These are phyloP conservation scores for Hemerocallis citrina DNA, from an alignment of 106 monocot genomes.

Conservation along the genomic window DNA sequence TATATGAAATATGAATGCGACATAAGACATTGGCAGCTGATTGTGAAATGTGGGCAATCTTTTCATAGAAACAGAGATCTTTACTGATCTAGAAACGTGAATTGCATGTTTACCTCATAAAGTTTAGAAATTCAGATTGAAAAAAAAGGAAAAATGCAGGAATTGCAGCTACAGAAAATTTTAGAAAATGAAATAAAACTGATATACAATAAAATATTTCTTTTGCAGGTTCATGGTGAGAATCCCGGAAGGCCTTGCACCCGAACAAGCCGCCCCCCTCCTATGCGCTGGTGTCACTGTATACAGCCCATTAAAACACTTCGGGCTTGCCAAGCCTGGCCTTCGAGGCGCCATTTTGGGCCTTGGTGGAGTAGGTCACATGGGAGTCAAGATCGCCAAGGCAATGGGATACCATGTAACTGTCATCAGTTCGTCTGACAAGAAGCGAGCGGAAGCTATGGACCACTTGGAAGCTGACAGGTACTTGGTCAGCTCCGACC, in stretches of 20 bases:
- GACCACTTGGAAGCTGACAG: conserved; percentile 77
- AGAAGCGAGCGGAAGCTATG: conserved; percentile 72
- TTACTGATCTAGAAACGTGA: too few relatives aligned
- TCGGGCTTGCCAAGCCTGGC: conserved; percentile 40
- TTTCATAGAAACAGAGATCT: too few relatives aligned
- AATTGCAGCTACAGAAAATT: too few relatives aligned
- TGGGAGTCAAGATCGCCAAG: conserved; percentile 94
- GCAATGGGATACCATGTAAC: conserved; percentile 96
- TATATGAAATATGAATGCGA: too few relatives aligned
- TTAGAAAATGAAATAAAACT: too few relatives aligned
- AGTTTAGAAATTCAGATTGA: too few relatives aligned
- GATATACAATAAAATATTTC: too few relatives aligned
- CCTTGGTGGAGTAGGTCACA: conserved; percentile 93
- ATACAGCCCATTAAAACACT: conserved; percentile 86
- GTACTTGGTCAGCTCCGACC: conserved; percentile 79
- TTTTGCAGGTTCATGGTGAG: conserved; percentile 71
- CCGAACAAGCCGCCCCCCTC: conserved; percentile 87
- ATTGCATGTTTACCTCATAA: too few relatives aligned
- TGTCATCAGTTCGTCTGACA: conserved; percentile 90
- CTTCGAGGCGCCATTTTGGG: conserved; percentile 73
- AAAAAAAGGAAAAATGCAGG: too few relatives aligned
- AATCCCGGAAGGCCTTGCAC: conserved; percentile 68
- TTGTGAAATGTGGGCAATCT: too few relatives aligned
- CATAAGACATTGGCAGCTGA: too few relatives aligned
- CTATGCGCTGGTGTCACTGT: conserved; percentile 94